A percentile compares a stretch with the other conserved stretches of the same genome.
These are phyloP conservation scores for Cytospora mali DNA, from an alignment of 2,329 filamentous ascomycete species.

Conservation along the genomic window DNA sequence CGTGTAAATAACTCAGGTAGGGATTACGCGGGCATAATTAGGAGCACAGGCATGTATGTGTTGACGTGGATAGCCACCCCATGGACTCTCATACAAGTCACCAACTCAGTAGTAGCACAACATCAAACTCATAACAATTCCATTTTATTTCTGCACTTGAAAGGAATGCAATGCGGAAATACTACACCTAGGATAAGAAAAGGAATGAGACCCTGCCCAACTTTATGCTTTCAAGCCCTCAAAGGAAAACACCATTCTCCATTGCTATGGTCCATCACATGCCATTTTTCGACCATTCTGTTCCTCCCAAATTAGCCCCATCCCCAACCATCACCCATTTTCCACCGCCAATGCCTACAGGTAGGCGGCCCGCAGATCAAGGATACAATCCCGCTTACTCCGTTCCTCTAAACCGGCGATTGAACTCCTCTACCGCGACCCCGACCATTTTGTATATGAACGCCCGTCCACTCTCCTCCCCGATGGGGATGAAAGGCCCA, in stretches of 20 bases:
- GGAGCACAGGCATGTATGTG: no score
- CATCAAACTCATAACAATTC: not conserved
- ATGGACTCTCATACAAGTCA: no score
- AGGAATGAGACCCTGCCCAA: not conserved
- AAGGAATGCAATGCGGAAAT: not conserved
- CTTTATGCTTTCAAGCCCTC: not conserved
- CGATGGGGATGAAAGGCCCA: conserved; percentile 91
- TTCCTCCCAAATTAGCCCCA: not conserved
- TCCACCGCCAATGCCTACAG: not conserved
- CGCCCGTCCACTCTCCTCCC: conserved; percentile 74
- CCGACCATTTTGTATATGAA: conserved; percentile 69
- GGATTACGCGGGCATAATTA: no score
- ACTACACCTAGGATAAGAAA: not conserved
- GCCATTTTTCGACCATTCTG: not conserved
- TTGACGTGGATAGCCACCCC: no score
- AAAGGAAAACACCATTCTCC: conserved; percentile 19
- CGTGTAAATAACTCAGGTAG: no score
- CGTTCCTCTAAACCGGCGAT: conserved; percentile 58
- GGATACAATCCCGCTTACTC: conserved; percentile 34
- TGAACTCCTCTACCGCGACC: conserved; percentile 68
- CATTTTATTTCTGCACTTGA: not conserved
- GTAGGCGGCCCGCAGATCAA: not conserved
- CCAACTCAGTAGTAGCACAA: no score
- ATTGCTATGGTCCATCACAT: conserved; percentile 11
- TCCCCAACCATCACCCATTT: not conserved